These are phyloP conservation scores for Malus domestica DNA, from an alignment of 306 rosid genomes.

Conservation along the genomic window ASM211411v1 NC_041795.1:539001-539500, in stretches of 20 bases:
- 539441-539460: conserved; percentile 32
- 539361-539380: neutral
- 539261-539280: conserved; percentile 40
- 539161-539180: conserved; percentile 1
- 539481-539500: neutral
- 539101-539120: conserved; percentile 21
- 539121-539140: conserved; percentile 39
- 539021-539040: conserved; percentile 1
- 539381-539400: conserved; percentile 20
- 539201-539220: neutral
- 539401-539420: conserved; percentile 71
- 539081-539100: conserved; percentile 28
- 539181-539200: neutral
- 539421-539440: conserved; percentile 43
- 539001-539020: conserved; percentile 1
- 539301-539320: conserved; percentile 20
- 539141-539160: conserved; percentile 3
- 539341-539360: neutral
- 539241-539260: conserved; percentile 60
- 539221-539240: neutral
- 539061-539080: conserved; percentile 40
- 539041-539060: neutral
- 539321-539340: neutral
- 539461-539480: neutral
- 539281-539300: conserved; percentile 44